Percentiles rank a stretch among this genome's conserved stretches.
Evolutionary conservation across 371 early-diverging fungal species (phyloP).

Genomic region (Mucor velutinosus): DNA sequence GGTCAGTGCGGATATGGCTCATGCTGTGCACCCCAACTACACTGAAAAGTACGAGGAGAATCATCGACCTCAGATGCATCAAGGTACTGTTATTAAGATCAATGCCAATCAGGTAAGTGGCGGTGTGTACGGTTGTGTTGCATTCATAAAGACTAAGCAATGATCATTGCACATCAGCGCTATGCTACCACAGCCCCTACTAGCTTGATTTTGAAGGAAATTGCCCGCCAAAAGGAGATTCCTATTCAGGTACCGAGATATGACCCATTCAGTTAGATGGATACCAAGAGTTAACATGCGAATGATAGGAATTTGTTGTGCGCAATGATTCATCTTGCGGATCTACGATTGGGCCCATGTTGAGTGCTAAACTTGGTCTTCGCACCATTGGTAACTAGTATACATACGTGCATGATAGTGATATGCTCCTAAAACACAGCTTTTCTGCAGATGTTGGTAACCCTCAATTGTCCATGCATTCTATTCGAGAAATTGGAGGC

Average conservation of each 20-base stretch:
- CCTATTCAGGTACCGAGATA: constrained; percentile 70
- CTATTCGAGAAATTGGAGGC: constrained; percentile 94
- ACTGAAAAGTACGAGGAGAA: constrained; percentile 85
- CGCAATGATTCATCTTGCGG: constrained; percentile 95
- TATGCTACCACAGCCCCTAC: constrained; percentile 96
- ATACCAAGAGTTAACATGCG: no score
- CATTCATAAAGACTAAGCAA: not conserved
- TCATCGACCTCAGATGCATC: constrained; percentile 91
- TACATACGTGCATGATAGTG: not conserved
- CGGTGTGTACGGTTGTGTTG: not conserved
- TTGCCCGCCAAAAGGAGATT: constrained; percentile 74
- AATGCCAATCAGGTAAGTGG: constrained; percentile 78
- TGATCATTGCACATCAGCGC: constrained; percentile 32
- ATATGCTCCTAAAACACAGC: not conserved
- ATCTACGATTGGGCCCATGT: constrained; percentile 96
- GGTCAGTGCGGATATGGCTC: constrained; percentile 95
- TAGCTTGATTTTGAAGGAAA: constrained; percentile 76
- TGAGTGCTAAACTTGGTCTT: constrained; percentile 92
- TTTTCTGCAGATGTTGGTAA: constrained; percentile 82
- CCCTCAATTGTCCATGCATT: constrained; percentile 96
- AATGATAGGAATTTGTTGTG: constrained; percentile 91
- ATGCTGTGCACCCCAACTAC: constrained; percentile 93
- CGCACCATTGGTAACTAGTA: constrained; percentile 80
- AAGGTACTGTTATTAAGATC: constrained; percentile 93
- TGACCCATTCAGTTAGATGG: no score